A percentile compares a stretch with the other conserved stretches of the same genome.
These are phyloP conservation scores for Skeletonema marinoi DNA, from an alignment of 108 stramenopile species.

Conservation along the genomic window DNA sequence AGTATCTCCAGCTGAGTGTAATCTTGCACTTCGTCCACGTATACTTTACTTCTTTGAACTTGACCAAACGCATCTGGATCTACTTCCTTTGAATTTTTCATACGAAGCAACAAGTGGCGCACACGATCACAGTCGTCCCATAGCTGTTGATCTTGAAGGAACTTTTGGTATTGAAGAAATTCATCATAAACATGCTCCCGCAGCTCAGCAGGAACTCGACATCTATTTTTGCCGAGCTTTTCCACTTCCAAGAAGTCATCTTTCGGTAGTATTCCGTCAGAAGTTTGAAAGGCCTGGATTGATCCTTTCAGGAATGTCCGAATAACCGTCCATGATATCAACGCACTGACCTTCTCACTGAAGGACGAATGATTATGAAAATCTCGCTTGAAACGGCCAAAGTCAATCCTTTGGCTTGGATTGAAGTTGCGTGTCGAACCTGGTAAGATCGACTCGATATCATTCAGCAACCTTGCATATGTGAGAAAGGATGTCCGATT, in stretches of 20 bases:
- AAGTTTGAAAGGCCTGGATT: slow-evolving; percentile 34
- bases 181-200: slow-evolving; percentile 36
- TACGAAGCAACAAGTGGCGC: not conserved
- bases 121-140: slow-evolving; percentile 69
- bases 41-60: slow-evolving; percentile 2
- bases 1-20: slow-evolving; percentile 57
- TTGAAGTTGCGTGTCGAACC: not conserved
- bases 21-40: slow-evolving; percentile 51
- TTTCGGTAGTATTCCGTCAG: slow-evolving; percentile 8
- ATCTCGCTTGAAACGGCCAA: not conserved
- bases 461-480: not conserved
- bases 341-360: slow-evolving; percentile 28
- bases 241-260: slow-evolving; percentile 28
- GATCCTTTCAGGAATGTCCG: slow-evolving; percentile 58
- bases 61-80: not conserved
- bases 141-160: slow-evolving; percentile 17
- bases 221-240: slow-evolving; percentile 44
- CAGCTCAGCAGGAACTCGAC: slow-evolving; percentile 38
- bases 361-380: not conserved
- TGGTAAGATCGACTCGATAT: not conserved
- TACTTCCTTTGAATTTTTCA: not conserved
- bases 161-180: slow-evolving; percentile 47
- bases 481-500: not conserved
- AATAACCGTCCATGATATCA: slow-evolving; percentile 56
- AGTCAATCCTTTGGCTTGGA: slow-evolving; percentile 7